phyloP scores from a whole-genome alignment of 2,329 filamentous ascomycete genomes.

The Hypoxylon sp. region DNA sequence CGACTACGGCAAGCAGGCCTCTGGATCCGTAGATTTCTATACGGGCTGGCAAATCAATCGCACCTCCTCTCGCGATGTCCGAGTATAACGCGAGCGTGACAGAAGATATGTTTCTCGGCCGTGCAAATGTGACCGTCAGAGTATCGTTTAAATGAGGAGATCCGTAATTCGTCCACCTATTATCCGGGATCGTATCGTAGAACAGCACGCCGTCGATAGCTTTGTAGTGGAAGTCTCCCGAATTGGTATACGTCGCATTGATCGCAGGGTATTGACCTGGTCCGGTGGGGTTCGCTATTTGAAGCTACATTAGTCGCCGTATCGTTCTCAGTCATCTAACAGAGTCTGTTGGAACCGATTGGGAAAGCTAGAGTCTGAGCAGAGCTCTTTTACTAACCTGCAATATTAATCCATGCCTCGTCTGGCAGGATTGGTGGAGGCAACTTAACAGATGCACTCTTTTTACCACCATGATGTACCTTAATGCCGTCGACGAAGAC shows the following conservation, averaged over 20 bases:
- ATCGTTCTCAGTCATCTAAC: neutral
- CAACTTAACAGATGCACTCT: constrained; percentile 26
- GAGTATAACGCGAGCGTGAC: constrained; percentile 46
- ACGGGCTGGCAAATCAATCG: constrained; percentile 39
- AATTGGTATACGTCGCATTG: constrained; percentile 48
- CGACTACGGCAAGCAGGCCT: constrained; percentile 32
- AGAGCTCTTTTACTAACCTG: constrained; percentile 30
- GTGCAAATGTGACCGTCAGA: constrained; percentile 46
- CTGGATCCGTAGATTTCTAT: constrained; percentile 41
- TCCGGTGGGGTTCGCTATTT: constrained; percentile 48
- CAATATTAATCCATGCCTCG: constrained; percentile 49
- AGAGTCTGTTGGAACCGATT: too few relatives aligned
- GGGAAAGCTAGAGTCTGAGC: neutral
- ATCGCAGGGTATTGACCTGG: constrained; percentile 46
- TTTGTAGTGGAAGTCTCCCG: constrained; percentile 47
- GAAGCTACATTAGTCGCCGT: constrained; percentile 5
- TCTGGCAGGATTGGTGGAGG: constrained; percentile 28
- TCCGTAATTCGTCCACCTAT: constrained; percentile 51
- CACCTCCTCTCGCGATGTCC: constrained; percentile 46
- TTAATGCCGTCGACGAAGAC: constrained; percentile 49
- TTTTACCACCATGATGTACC: constrained; percentile 39
- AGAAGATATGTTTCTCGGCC: constrained; percentile 45
- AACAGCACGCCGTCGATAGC: constrained; percentile 54
- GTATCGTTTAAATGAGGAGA: constrained; percentile 47
- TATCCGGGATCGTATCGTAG: constrained; percentile 50